phyloP scores from a whole-genome alignment of 2,329 filamentous ascomycete genomes.

The Chaetothyriales sp. region DNA sequence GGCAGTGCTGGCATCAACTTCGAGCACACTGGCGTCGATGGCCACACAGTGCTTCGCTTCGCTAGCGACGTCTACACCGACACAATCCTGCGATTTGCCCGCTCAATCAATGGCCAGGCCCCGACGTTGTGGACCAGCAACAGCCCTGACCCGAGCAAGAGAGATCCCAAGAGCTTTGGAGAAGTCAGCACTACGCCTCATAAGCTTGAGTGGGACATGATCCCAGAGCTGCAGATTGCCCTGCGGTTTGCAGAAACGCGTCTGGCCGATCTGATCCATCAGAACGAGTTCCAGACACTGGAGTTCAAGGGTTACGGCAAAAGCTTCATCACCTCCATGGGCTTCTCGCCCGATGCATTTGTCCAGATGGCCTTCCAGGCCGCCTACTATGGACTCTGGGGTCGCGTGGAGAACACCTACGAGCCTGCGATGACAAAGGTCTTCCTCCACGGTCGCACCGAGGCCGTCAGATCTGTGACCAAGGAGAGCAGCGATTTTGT shows the following conservation, averaged over 20 bases:
- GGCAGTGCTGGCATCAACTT: slow-evolving; percentile 98
- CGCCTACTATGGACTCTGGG: slow-evolving; percentile 92
- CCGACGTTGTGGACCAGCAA: slow-evolving; percentile 81
- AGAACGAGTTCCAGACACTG: slow-evolving; percentile 88
- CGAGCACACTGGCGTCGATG: slow-evolving; percentile 94
- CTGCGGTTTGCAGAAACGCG: slow-evolving; percentile 90
- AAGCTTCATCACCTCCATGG: slow-evolving; percentile 94
- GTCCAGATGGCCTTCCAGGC: slow-evolving; percentile 99
- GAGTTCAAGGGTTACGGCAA: slow-evolving; percentile 86
- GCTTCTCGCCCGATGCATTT: slow-evolving; percentile 92
- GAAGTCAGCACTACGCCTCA: slow-evolving; percentile 87
- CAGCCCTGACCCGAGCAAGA: slow-evolving; percentile 82
- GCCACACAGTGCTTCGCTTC: slow-evolving; percentile 89
- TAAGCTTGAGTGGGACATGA: slow-evolving; percentile 96
- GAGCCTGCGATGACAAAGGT: slow-evolving; percentile 97
- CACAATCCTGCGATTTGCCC: slow-evolving; percentile 87
- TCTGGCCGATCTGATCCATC: slow-evolving; percentile 82
- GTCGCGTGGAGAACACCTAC: slow-evolving; percentile 84
- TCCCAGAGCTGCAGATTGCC: slow-evolving; percentile 76
- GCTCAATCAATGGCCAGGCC: slow-evolving; percentile 85
- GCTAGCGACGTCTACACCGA: slow-evolving; percentile 95
- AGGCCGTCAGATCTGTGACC: slow-evolving; percentile 78
- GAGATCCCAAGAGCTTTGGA: slow-evolving; percentile 79
- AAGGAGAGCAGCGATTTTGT: slow-evolving; percentile 72
- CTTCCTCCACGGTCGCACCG: slow-evolving; percentile 83